phyloP scores from a whole-genome alignment of 2,329 filamentous ascomycete species.

The Metarhizium robertsii region DNA sequence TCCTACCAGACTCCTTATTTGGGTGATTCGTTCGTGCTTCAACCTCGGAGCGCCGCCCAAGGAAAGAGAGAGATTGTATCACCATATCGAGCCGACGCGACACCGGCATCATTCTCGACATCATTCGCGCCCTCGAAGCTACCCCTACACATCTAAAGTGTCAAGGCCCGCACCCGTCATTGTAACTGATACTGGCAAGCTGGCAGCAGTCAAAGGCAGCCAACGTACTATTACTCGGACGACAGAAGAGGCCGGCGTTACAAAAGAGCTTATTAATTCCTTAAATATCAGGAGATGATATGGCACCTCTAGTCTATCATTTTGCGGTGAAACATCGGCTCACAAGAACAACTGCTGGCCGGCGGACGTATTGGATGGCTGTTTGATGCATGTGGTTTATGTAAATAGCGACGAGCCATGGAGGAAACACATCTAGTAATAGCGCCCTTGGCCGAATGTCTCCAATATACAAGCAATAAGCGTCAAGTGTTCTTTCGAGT shows the following conservation, averaged over 20 bases:
- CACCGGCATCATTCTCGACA: constrained; percentile 14
- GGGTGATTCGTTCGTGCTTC: constrained; percentile 36
- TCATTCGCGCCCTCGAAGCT: constrained; percentile 2
- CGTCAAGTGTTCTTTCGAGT: no score
- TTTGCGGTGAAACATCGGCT: no score
- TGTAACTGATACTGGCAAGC: not conserved
- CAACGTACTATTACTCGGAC: not conserved
- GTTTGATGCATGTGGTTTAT: no score
- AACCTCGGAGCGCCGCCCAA: constrained; percentile 29
- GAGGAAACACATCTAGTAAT: no score
- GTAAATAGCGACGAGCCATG: no score
- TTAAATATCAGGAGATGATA: no score
- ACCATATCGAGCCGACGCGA: constrained; percentile 15
- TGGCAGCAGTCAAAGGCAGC: not conserved
- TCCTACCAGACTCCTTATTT: constrained; percentile 30
- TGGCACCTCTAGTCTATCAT: no score
- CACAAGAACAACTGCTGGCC: no score
- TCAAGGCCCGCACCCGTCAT: not conserved
- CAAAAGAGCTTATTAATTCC: constrained; percentile 6
- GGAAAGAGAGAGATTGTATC: constrained; percentile 23
- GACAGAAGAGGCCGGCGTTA: not conserved
- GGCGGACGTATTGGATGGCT: no score
- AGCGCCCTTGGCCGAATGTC: no score
- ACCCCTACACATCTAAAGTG: not conserved
- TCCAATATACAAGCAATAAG: no score